Percentiles rank a stretch among this genome's conserved stretches.
phyloP scores from a whole-genome alignment of 345 rosid species.

The Gossypium ekmanianum region DNA sequence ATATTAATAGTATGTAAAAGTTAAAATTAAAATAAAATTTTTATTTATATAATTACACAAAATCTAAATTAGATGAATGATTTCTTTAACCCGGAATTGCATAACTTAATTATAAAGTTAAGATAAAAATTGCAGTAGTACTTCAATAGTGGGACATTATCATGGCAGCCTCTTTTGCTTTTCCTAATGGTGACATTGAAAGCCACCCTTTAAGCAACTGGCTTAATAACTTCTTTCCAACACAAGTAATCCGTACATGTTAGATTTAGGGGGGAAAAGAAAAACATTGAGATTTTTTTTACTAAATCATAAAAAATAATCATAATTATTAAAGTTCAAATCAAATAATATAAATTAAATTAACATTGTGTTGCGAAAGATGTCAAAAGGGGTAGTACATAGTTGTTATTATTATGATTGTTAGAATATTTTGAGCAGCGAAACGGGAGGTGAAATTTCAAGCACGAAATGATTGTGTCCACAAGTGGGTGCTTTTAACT shows the following conservation, averaged over 20 bases:
- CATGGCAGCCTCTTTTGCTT: background rate
- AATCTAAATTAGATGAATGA: too few relatives aligned
- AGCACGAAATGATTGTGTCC: constrained; percentile 68
- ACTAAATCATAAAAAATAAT: background rate
- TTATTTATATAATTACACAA: too few relatives aligned
- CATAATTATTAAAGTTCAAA: background rate
- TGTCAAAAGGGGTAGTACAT: background rate
- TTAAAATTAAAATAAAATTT: too few relatives aligned
- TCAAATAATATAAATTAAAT: background rate
- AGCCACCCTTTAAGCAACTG: background rate
- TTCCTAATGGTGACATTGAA: background rate
- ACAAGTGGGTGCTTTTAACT: constrained; percentile 43
- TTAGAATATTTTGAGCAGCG: constrained; percentile 16
- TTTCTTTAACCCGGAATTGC: too few relatives aligned
- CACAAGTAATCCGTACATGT: background rate
- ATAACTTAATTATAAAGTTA: too few relatives aligned
- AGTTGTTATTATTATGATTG: constrained; percentile 27
- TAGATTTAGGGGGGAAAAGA: background rate
- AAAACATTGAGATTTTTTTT: background rate
- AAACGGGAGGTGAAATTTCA: constrained; percentile 39
- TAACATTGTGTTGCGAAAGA: background rate
- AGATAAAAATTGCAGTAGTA: background rate
- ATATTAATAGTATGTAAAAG: too few relatives aligned
- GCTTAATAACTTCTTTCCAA: background rate
- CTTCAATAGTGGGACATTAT: background rate